A percentile compares a stretch with the other conserved stretches of the same genome.
Conservation (phyloP, 495 filamentous ascomycete genomes). For the Penicillium coffeae region DNA sequence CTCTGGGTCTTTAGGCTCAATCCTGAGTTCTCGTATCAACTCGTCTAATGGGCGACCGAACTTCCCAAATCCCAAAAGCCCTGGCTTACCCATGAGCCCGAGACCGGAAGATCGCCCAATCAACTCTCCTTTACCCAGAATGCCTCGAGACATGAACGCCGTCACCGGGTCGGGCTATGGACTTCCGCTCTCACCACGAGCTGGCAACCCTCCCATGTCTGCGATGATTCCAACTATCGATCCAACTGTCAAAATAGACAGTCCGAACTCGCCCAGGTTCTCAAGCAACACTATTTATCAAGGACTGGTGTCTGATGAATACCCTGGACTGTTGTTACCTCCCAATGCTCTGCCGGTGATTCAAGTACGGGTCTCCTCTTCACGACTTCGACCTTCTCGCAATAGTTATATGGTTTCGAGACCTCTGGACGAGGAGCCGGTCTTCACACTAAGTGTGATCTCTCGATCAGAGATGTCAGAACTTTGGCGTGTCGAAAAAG, state of each 20-base stretch:
- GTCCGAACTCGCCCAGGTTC: conserved; percentile 23
- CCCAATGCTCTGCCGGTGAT: conserved; percentile 88
- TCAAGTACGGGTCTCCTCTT: conserved; percentile 82
- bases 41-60: conserved; percentile 28
- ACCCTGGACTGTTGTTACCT: conserved; percentile 77
- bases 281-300: conserved; percentile 46
- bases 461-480: conserved; percentile 73
- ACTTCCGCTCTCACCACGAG: conserved; percentile 68
- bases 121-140: conserved; percentile 66
- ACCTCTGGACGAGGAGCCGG: conserved; percentile 76
- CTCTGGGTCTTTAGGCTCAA: conserved; percentile 32
- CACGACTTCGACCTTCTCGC: conserved; percentile 85
- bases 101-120: conserved; percentile 73
- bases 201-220: conserved; percentile 57
- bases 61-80: conserved; percentile 65
- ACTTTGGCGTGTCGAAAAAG: conserved; percentile 92
- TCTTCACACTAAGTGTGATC: conserved; percentile 85
- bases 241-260: conserved; percentile 36
- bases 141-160: conserved; percentile 49
- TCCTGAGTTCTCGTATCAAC: conserved; percentile 30
- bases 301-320: conserved; percentile 76
- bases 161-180: conserved; percentile 52
- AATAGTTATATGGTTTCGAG: conserved; percentile 71
- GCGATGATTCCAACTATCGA: conserved; percentile 37
- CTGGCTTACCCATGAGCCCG: conserved; percentile 85